A percentile compares a stretch with the other conserved stretches of the same genome.
These are phyloP conservation scores for Psilocybe subaeruginosa DNA, from an alignment of 768 basidiomycete genomes.

Conservation along the genomic window DNA sequence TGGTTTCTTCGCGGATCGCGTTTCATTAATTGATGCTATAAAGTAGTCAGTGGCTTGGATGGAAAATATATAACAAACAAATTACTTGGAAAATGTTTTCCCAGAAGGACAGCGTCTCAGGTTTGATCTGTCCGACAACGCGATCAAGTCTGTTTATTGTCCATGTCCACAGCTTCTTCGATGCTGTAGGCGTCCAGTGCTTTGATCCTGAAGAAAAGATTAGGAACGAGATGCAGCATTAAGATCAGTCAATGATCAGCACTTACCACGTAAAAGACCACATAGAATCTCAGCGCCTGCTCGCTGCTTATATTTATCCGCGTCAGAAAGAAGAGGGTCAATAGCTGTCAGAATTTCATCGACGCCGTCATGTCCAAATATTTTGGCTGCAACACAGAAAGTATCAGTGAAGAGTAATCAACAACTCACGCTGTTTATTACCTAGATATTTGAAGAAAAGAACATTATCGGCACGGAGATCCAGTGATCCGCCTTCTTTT, in stretches of 20 bases:
- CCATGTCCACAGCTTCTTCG: slow-evolving; percentile 75
- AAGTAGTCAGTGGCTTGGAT: not conserved
- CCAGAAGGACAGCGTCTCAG: slow-evolving; percentile 83
- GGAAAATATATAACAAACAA: not conserved
- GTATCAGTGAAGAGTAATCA: not conserved
- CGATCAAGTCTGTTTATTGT: slow-evolving; percentile 57
- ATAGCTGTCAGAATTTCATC: slow-evolving; percentile 55
- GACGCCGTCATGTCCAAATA: slow-evolving; percentile 56
- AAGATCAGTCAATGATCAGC: not conserved
- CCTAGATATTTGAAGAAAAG: slow-evolving; percentile 43
- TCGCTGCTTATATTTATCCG: slow-evolving; percentile 85
- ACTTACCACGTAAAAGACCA: slow-evolving; percentile 74
- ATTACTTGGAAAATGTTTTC: slow-evolving; percentile 63
- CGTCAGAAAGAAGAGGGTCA: slow-evolving; percentile 63
- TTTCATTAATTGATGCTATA: slow-evolving; percentile 50
- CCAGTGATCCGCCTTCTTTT: slow-evolving; percentile 50
- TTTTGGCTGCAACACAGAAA: slow-evolving; percentile 53
- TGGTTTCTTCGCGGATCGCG: slow-evolving; percentile 82
- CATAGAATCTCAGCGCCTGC: slow-evolving; percentile 69
- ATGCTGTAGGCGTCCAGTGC: slow-evolving; percentile 70
- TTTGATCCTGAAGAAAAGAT: slow-evolving; percentile 61
- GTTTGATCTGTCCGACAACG: slow-evolving; percentile 78
- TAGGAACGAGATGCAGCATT: not conserved
- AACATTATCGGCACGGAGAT: slow-evolving; percentile 57
- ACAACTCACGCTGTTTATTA: slow-evolving; percentile 17